Conservation (phyloP, 495 filamentous ascomycete species). For the Talaromyces thailandensis region DNA sequence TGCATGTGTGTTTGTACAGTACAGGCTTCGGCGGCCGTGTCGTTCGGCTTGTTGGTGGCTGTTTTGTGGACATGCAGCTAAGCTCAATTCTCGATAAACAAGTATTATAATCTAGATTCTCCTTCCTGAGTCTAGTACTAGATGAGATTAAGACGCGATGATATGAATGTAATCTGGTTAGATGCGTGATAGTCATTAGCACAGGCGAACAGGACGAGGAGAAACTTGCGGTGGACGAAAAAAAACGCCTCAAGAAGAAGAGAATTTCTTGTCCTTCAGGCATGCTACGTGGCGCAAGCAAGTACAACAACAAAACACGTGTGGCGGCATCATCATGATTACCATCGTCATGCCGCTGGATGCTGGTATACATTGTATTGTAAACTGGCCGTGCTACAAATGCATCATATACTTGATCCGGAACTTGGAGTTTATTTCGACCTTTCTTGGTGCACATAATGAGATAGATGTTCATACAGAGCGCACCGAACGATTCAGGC, state of each 20-base stretch:
- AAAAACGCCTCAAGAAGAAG: not conserved
- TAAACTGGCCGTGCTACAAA: not conserved
- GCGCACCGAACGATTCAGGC: too few relatives aligned
- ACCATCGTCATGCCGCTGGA: not conserved
- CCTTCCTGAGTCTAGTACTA: not conserved
- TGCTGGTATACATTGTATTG: not conserved
- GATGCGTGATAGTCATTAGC: not conserved
- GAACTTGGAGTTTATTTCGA: not conserved
- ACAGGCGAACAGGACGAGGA: not conserved
- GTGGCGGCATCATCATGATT: not conserved
- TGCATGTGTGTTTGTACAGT: not conserved
- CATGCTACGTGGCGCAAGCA: not conserved
- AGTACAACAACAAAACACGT: not conserved
- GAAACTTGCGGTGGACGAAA: not conserved
- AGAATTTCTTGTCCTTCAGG: not conserved
- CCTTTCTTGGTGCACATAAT: too few relatives aligned
- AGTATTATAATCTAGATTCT: not conserved
- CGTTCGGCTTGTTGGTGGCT: not conserved
- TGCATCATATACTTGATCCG: not conserved
- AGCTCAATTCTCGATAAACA: not conserved
- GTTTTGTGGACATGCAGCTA: not conserved
- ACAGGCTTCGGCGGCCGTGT: too few relatives aligned
- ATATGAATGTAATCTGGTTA: not conserved
- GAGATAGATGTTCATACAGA: too few relatives aligned
- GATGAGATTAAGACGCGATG: not conserved